Evolutionary conservation across 2,329 filamentous ascomycete genomes (phyloP), one percentile per base, ranked within the genome.

Genomic region (Westerdykella aurantiaca): DNA sequence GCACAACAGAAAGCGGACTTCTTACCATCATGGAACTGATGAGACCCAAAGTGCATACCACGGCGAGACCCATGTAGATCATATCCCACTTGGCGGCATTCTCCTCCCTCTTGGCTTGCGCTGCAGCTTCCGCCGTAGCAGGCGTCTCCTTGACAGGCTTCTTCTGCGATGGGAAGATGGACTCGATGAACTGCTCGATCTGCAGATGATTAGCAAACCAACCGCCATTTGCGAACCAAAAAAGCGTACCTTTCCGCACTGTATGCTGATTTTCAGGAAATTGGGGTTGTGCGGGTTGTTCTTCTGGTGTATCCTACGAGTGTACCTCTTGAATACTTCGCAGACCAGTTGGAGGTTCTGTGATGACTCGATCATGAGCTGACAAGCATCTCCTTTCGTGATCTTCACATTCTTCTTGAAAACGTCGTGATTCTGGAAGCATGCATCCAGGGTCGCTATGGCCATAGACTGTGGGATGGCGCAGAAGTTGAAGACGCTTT

Each of bases 401-500:
- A 98, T 96, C 74, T 98, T 98, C 72, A 98, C 75, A 61, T 96
- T 93, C 52, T 79, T 82, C 64, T 91, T 71, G 64, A 95, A 94
- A 45, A 98, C 82, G 47, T 76, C 77, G 17, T 87, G 86, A 69
- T 98, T 98, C 60, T 86, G 85, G 80, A 97, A 98, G 57, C 91
- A 86, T 14, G 88, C 74, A 56, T 96, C 90, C 34, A 97, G 73
- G 0, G 91, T 97, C 7, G 93, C 91, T 66, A 98, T 96, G 42
- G 91, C 93, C 93, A 98, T 98, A 52, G 83, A 77, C 69, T 98
- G 93, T 2, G 93, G 93, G 51, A 98, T 98, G 44, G 91, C 91
- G 38, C 89, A 89, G 68, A 98, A 98, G 77, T 98, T 98, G 81
- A 98, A 98, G 21, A 95, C 88, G 64, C 88, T 95, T 73, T 98